Percentiles rank a stretch among this genome's conserved stretches.
phyloP scores from a whole-genome alignment of 2,329 filamentous ascomycete genomes.

The Fusarium armeniacum region DNA sequence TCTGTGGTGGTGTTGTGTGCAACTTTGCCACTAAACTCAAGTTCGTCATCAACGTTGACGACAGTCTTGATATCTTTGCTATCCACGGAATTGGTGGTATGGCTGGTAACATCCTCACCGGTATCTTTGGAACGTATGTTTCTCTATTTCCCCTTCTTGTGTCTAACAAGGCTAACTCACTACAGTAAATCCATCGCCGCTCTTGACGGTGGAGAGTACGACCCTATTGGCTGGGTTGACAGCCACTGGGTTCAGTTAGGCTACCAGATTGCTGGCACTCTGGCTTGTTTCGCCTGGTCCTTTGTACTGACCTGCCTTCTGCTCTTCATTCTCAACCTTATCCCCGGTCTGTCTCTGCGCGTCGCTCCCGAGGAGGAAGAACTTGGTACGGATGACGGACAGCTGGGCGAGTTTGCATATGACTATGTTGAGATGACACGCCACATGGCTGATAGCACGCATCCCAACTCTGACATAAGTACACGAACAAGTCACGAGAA shows the following conservation, averaged over 20 bases:
- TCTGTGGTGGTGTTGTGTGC: conserved; percentile 74
- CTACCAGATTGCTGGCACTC: conserved; percentile 77
- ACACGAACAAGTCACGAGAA: conserved; percentile 53
- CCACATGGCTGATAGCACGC: conserved; percentile 67
- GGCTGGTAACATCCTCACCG: conserved; percentile 82
- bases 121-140: conserved; percentile 78
- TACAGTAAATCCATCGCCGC: conserved; percentile 76
- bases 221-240: conserved; percentile 77
- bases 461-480: conserved; percentile 43
- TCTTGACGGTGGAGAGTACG: conserved; percentile 75
- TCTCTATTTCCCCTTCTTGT: neutral
- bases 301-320: conserved; percentile 78
- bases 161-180: conserved; percentile 36
- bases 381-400: conserved; percentile 78
- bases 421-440: conserved; percentile 81
- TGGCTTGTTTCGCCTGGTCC: conserved; percentile 74
- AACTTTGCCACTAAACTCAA: conserved; percentile 91
- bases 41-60: conserved; percentile 81
- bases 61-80: conserved; percentile 91
- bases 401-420: conserved; percentile 87
- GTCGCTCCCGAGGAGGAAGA: conserved; percentile 77
- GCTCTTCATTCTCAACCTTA: conserved; percentile 77
- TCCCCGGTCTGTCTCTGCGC: conserved; percentile 78
- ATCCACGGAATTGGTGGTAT: conserved; percentile 90
- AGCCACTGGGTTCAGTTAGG: conserved; percentile 78